Conservation (phyloP, 306 rosid genomes). For the Begonia peltatifolia region DNA sequence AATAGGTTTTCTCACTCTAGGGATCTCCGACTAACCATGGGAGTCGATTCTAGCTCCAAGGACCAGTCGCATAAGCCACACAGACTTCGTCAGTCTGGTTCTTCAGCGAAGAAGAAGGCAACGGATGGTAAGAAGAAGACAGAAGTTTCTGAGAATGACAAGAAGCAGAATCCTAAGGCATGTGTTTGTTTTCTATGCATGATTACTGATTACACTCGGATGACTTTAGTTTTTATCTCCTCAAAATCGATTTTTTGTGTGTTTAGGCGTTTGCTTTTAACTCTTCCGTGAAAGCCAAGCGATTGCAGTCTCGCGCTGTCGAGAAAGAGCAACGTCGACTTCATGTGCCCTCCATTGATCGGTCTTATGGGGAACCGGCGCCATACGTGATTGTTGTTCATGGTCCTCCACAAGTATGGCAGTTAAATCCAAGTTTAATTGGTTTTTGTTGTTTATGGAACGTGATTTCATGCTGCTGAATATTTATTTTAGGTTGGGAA, state of each 20-base stretch:
- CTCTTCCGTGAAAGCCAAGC: conserved; percentile 67
- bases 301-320: conserved; percentile 71
- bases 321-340: conserved; percentile 97
- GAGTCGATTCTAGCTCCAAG: conserved; percentile 24
- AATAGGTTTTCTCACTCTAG: background rate
- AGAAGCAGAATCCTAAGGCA: conserved; percentile 59
- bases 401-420: conserved; percentile 78
- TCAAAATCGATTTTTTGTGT: background rate
- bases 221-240: no score
- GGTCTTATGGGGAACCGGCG: conserved; percentile 69
- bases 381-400: conserved; percentile 80
- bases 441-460: background rate
- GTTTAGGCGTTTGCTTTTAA: conserved; percentile 57
- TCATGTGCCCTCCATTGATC: conserved; percentile 60
- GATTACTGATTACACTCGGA: no score
- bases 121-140: conserved; percentile 40
- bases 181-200: background rate
- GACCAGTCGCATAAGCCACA: conserved; percentile 75
- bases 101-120: conserved; percentile 31
- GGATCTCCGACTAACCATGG: conserved; percentile 27
- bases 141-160: conserved; percentile 22
- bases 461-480: background rate
- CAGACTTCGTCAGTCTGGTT: conserved; percentile 60
- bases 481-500: conserved; percentile 61
- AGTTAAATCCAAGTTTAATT: background rate